phyloP scores from a whole-genome alignment of 208 protist genomes.

The Naegleria lovaniensis region DNA sequence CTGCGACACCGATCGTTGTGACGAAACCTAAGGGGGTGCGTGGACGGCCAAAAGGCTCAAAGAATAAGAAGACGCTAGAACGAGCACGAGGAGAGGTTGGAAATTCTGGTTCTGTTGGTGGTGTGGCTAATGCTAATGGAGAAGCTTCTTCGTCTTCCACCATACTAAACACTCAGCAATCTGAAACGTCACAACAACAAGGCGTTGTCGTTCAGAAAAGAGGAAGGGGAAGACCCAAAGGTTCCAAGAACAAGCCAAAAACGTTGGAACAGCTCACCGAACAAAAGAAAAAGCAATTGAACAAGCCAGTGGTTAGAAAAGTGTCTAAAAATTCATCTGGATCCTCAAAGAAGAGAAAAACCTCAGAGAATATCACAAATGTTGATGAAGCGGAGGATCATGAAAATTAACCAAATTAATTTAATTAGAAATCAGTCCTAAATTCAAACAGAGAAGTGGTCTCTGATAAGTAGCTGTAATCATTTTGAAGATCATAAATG shows the following conservation, averaged over 20 bases:
- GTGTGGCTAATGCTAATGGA: not conserved
- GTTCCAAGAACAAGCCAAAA: slow-evolving; percentile 3
- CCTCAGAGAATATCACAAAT: not conserved
- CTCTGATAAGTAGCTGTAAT: not conserved
- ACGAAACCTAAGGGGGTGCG: not conserved
- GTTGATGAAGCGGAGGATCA: no score
- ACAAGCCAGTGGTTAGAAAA: not conserved
- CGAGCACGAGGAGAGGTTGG: not conserved
- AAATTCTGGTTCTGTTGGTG: not conserved
- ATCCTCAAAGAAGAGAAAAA: not conserved
- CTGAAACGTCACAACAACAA: not conserved
- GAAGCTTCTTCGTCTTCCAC: not conserved
- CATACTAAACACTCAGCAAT: not conserved
- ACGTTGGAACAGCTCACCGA: not conserved
- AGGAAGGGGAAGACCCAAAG: slow-evolving; percentile 6
- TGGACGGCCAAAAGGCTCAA: not conserved
- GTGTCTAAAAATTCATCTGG: not conserved
- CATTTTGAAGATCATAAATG: not conserved
- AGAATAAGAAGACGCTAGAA: not conserved
- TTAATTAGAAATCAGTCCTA: not conserved
- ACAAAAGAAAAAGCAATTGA: not conserved
- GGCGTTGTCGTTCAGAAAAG: not conserved
- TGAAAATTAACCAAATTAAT: no score
- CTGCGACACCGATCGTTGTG: not conserved
- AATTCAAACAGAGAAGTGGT: not conserved